Conservation (phyloP, 2,329 filamentous ascomycete species). For the Arthrocladium fulminans region DNA sequence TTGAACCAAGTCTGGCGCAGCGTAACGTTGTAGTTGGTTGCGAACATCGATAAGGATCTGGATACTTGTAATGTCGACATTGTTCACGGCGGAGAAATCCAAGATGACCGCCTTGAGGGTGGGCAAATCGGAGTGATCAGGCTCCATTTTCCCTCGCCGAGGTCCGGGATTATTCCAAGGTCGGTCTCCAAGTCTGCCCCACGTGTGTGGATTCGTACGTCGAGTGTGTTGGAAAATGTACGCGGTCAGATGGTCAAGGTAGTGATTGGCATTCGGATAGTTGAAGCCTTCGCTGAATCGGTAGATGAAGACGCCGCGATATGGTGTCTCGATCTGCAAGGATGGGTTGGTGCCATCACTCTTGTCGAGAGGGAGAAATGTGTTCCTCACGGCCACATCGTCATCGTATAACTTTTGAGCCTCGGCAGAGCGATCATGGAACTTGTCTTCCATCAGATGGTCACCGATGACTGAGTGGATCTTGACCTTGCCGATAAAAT, state of each 20-base stretch:
- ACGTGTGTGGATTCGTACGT: constrained; percentile 63
- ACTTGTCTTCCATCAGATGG: constrained; percentile 57
- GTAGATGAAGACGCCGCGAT: constrained; percentile 92
- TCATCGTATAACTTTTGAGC: constrained; percentile 21
- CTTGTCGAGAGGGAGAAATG: constrained; percentile 81
- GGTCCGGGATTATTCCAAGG: constrained; percentile 94
- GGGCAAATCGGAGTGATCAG: constrained; percentile 47
- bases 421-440: constrained; percentile 24
- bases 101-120: constrained; percentile 82
- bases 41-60: constrained; percentile 90
- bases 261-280: constrained; percentile 86
- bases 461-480: constrained; percentile 79
- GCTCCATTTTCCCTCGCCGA: constrained; percentile 44
- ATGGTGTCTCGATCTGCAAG: constrained; percentile 68
- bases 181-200: constrained; percentile 60
- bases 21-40: constrained; percentile 83
- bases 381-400: constrained; percentile 47
- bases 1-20: constrained; percentile 70
- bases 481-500: constrained; percentile 73
- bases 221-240: constrained; percentile 64
- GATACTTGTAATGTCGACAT: constrained; percentile 84
- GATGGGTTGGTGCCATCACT: constrained; percentile 84
- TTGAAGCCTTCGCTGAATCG: constrained; percentile 91
- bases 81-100: constrained; percentile 88
- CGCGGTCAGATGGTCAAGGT: constrained; percentile 67